Conservation (phyloP, 2,329 filamentous ascomycete genomes). For the Aureobasidium sp. region DNA sequence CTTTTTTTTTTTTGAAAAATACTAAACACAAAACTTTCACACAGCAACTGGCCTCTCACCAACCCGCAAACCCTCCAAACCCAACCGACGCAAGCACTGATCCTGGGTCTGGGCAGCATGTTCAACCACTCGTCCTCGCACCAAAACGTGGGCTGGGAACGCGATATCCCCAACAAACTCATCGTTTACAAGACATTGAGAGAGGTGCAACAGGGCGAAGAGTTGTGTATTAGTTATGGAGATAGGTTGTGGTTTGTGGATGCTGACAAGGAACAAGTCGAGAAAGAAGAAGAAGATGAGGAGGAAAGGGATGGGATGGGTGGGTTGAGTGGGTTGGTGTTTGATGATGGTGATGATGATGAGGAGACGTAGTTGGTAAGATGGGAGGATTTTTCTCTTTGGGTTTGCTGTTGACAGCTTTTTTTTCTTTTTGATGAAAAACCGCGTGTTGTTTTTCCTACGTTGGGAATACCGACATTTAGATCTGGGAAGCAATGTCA, state of each 20-base stretch:
- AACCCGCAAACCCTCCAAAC: not conserved
- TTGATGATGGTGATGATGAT: not conserved
- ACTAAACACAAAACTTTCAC: not conserved
- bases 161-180: slow-evolving; percentile 39
- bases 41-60: slow-evolving; percentile 38
- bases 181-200: slow-evolving; percentile 46
- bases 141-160: slow-evolving; percentile 52
- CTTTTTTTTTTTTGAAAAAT: no score
- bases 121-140: slow-evolving; percentile 49
- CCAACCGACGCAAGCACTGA: slow-evolving; percentile 42
- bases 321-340: slow-evolving; percentile 26
- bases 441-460: no score
- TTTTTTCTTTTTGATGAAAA: not conserved
- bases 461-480: no score
- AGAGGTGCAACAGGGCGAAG: slow-evolving; percentile 47
- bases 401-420: no score
- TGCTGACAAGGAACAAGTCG: slow-evolving; percentile 25
- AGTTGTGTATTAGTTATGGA: slow-evolving; percentile 42
- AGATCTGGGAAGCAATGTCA: no score
- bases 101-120: slow-evolving; percentile 51
- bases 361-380: not conserved
- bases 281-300: slow-evolving; percentile 19
- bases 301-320: slow-evolving; percentile 32
- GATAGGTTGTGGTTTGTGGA: slow-evolving; percentile 42
- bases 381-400: not conserved